Evolutionary conservation across 2,329 filamentous ascomycete species (phyloP).

Genomic region (Trichoderma polysporum): DNA sequence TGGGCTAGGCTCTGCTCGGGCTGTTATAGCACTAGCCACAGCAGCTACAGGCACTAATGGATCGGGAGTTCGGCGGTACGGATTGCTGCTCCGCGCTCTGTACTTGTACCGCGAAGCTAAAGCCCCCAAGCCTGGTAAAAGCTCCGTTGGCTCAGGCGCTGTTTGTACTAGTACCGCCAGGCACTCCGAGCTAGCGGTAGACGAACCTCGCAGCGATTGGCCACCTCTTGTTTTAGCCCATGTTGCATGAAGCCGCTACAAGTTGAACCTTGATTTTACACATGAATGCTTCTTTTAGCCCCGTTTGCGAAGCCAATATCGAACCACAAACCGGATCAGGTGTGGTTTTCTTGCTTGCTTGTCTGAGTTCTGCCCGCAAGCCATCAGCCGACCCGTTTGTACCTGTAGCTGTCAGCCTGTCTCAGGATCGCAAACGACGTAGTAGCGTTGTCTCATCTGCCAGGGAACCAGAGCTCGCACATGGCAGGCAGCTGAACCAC

Average conservation of each 20-base stretch:
- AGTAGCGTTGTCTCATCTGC: background rate
- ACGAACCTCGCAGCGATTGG: background rate
- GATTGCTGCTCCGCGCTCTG: background rate
- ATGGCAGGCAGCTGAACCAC: background rate
- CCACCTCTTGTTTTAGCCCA: background rate
- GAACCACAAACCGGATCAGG: constrained; percentile 1
- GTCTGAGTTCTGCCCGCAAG: background rate
- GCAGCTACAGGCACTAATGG: background rate
- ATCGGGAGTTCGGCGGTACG: background rate
- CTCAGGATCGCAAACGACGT: background rate
- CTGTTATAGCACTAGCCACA: background rate
- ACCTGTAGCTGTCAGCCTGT: background rate
- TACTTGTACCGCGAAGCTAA: background rate
- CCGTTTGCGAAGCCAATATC: background rate
- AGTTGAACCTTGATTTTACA: background rate
- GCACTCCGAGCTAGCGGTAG: constrained; percentile 1
- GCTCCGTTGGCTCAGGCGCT: background rate
- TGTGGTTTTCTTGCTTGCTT: background rate
- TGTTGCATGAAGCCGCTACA: background rate
- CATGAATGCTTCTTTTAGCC: background rate
- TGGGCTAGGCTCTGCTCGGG: background rate
- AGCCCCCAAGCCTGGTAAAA: background rate
- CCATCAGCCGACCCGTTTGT: background rate
- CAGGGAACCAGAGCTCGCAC: background rate
- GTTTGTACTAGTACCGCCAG: background rate